A percentile compares a stretch with the other conserved stretches of the same genome.
These are phyloP conservation scores for Cordyceps sp. DNA, from an alignment of 2,329 filamentous ascomycete species.

Conservation along the genomic window DNA sequence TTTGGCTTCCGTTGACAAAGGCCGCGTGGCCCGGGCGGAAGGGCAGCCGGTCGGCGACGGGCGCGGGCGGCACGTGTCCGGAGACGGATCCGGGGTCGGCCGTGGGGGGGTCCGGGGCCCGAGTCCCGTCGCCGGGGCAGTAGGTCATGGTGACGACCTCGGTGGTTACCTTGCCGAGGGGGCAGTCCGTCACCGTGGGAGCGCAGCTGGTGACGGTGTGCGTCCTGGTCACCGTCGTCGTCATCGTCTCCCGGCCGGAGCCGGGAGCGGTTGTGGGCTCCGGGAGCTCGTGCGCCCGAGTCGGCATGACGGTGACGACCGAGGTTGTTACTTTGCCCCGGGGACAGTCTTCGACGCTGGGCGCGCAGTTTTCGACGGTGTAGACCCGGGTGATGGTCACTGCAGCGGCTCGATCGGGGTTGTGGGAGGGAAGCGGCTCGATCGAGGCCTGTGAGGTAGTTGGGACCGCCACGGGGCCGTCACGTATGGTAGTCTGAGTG, in stretches of 20 bases:
- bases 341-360: slow-evolving; percentile 41
- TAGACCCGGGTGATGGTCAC: neutral
- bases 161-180: slow-evolving; percentile 8
- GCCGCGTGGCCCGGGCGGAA: too few species aligned
- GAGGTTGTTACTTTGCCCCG: slow-evolving; percentile 4
- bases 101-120: neutral
- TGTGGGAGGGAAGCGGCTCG: too few species aligned
- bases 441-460: too few species aligned
- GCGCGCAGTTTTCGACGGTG: slow-evolving; percentile 24
- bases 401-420: too few species aligned
- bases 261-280: neutral
- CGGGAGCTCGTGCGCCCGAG: too few species aligned
- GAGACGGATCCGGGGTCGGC: neutral
- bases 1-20: too few species aligned
- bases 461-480: too few species aligned
- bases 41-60: too few species aligned
- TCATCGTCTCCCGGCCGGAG: neutral
- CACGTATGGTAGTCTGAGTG: too few species aligned
- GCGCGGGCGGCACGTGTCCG: too few species aligned
- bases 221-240: neutral
- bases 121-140: slow-evolving; percentile 5
- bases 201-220: slow-evolving; percentile 28
- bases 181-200: slow-evolving; percentile 41
- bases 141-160: slow-evolving; percentile 5
- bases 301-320: neutral